Evolutionary conservation across 163 green algal species (phyloP).

Genomic region (Chlamydomonas reinhardtii): DNA sequence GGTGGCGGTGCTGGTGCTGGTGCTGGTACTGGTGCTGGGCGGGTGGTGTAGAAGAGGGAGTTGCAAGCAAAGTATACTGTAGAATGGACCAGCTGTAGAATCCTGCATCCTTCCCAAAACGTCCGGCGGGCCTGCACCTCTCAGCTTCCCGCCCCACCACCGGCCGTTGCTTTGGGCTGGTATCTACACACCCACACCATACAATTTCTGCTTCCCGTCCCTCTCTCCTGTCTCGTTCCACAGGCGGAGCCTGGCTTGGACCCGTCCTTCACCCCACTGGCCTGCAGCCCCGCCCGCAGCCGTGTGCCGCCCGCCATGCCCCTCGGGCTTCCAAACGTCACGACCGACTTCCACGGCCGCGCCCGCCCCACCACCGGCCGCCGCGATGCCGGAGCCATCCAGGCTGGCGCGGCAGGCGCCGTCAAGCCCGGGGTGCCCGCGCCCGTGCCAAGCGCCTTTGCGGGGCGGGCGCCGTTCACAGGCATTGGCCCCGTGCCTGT

Average conservation of each 20-base stretch:
- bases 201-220: too few species aligned
- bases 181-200: too few species aligned
- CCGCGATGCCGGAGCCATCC: constrained; percentile 28
- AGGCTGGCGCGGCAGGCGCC: neutral
- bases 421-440: neutral
- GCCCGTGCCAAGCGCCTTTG: constrained; percentile 11
- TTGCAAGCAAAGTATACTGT: too few species aligned
- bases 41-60: too few species aligned
- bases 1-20: too few species aligned
- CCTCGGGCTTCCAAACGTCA: neutral
- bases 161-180: too few species aligned
- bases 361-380: neutral
- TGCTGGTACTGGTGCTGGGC: too few species aligned
- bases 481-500: neutral
- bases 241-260: constrained; percentile 21
- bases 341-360: constrained; percentile 41
- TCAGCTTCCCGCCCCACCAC: too few species aligned
- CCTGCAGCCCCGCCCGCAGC: neutral
- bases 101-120: too few species aligned
- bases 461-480: neutral
- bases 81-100: too few species aligned
- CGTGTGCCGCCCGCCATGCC: neutral
- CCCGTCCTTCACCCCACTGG: neutral
- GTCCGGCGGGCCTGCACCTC: too few species aligned
- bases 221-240: neutral